A percentile compares a stretch with the other conserved stretches of the same genome.
Conservation (phyloP, 768 basidiomycete genomes). For the Tylopilus felleus region DNA sequence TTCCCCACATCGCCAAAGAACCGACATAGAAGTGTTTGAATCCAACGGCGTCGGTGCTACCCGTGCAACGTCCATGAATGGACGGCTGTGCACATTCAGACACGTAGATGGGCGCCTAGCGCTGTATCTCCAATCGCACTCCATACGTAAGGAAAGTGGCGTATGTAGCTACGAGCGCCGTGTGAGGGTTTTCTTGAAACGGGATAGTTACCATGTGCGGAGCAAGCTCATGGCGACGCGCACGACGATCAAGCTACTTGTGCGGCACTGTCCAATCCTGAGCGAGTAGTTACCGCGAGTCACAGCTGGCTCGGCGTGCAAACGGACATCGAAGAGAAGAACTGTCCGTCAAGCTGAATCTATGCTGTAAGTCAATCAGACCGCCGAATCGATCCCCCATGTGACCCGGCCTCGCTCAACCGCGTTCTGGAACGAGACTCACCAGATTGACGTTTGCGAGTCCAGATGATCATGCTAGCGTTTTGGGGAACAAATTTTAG, state of each 20-base stretch:
- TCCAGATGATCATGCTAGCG: too few relatives aligned
- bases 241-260: background rate
- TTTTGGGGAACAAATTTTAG: constrained; percentile 35
- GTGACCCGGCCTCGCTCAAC: too few relatives aligned
- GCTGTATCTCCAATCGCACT: background rate
- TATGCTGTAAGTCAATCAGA: background rate
- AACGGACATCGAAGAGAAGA: background rate
- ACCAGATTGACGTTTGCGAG: too few relatives aligned
- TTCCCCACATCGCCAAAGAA: too few relatives aligned
- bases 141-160: background rate
- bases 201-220: background rate
- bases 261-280: too few relatives aligned
- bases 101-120: constrained; percentile 33
- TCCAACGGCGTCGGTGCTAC: constrained; percentile 31
- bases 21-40: too few relatives aligned
- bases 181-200: background rate
- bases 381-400: too few relatives aligned
- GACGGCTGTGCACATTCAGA: constrained; percentile 37
- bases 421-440: too few relatives aligned
- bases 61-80: constrained; percentile 39
- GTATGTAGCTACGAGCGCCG: too few relatives aligned
- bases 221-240: too few relatives aligned
- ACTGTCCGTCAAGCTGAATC: too few relatives aligned
- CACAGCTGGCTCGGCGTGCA: background rate
- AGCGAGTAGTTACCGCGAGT: background rate